Evolutionary conservation across 345 rosid species (phyloP).

Genomic region (Arabidopsis arenosa): DNA sequence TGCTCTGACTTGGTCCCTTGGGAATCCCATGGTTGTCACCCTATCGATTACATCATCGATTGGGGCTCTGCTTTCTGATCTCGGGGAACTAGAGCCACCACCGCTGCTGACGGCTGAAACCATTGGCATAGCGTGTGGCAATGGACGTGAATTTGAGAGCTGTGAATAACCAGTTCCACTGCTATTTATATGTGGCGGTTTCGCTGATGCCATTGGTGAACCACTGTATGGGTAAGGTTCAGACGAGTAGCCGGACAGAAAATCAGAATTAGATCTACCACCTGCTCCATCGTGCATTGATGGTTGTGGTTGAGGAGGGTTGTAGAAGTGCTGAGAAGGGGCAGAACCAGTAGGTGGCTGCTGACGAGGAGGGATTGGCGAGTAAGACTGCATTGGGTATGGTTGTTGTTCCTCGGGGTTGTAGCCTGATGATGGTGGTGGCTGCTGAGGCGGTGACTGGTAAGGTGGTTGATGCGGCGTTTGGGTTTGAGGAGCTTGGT

Average conservation of each 20-base stretch:
- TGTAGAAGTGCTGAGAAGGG: constrained; percentile 56
- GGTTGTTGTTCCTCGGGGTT: constrained; percentile 57
- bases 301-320: constrained; percentile 55
- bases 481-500: constrained; percentile 61
- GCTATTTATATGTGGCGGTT: constrained; percentile 39
- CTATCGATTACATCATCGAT: constrained; percentile 79
- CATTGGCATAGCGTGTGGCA: constrained; percentile 72
- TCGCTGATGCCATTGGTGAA: constrained; percentile 49
- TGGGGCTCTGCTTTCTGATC: constrained; percentile 78
- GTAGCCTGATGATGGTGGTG: constrained; percentile 57
- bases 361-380: constrained; percentile 55
- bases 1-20: constrained; percentile 79
- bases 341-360: constrained; percentile 50
- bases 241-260: constrained; percentile 55
- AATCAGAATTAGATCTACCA: constrained; percentile 58
- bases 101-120: constrained; percentile 50
- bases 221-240: constrained; percentile 62
- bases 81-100: constrained; percentile 60
- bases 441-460: constrained; percentile 53
- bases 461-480: constrained; percentile 60
- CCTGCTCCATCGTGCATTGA: constrained; percentile 59
- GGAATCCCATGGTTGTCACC: constrained; percentile 80
- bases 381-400: constrained; percentile 57
- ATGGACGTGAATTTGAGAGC: constrained; percentile 65
- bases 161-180: constrained; percentile 64